These are phyloP conservation scores for Priceomyces carsonii DNA, from an alignment of 805 yeast genomes.

Conservation along the genomic window DNA sequence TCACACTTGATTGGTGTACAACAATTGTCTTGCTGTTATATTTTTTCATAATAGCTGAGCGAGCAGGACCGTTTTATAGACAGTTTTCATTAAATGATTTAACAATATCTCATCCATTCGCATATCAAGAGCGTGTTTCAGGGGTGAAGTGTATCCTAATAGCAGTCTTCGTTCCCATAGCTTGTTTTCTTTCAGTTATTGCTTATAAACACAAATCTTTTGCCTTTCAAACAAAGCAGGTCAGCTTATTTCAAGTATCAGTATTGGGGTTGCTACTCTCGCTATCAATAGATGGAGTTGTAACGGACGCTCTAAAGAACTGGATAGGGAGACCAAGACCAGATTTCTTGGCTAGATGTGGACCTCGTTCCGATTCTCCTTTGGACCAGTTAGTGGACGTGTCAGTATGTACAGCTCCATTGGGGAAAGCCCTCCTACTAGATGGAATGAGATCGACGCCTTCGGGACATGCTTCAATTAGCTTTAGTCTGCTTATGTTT, in stretches of 20 bases:
- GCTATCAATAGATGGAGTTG: conserved; percentile 29
- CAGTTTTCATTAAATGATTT: conserved; percentile 34
- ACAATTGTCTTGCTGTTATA: conserved; percentile 20
- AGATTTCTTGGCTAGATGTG: conserved; percentile 35
- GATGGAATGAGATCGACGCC: conserved; percentile 63
- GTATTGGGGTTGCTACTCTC: conserved; percentile 30
- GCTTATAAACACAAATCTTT: conserved; percentile 3
- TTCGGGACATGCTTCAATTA: conserved; percentile 55
- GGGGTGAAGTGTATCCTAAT: conserved; percentile 28
- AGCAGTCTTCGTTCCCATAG: conserved; percentile 28
- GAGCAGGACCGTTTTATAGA: conserved; percentile 33
- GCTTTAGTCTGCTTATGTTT: conserved; percentile 52
- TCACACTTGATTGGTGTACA: conserved; percentile 30
- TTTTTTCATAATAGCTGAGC: conserved; percentile 32
- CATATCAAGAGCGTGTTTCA: conserved; percentile 30
- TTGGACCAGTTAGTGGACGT: conserved; percentile 23
- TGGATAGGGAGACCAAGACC: conserved; percentile 37
- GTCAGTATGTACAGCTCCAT: conserved; percentile 33
- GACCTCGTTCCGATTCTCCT: conserved; percentile 27
- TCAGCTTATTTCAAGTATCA: conserved; percentile 30
- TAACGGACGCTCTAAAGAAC: conserved; percentile 38
- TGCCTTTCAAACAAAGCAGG: conserved; percentile 2
- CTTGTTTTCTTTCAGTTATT: conserved; percentile 25
- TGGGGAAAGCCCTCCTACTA: conserved; percentile 26
- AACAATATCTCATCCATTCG: conserved; percentile 37